phyloP scores from a whole-genome alignment of 1,139 yeast species.

The Meyerozyma guilliermondii region DNA sequence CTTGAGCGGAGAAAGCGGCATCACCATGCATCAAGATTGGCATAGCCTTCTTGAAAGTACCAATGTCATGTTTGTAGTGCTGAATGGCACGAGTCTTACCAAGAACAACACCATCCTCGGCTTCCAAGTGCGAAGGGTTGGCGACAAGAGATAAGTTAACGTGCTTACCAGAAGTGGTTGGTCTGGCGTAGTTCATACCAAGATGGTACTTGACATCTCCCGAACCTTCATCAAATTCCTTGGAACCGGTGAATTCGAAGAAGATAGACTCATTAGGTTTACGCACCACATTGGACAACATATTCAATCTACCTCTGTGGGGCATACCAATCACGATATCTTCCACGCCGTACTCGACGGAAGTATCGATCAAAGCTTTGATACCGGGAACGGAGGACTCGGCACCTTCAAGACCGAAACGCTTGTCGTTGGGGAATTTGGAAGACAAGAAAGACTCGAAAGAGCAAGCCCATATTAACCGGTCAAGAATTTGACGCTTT shows the following conservation, averaged over 20 bases:
- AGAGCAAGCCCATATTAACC: constrained; percentile 94
- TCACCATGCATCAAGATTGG: constrained; percentile 96
- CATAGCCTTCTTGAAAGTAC: constrained; percentile 80
- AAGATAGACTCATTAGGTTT: constrained; percentile 97
- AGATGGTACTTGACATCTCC: constrained; percentile 99
- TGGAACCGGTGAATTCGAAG: constrained; percentile 91
- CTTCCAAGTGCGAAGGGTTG: constrained; percentile 97
- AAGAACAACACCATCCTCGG: constrained; percentile 97
- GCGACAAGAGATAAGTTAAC: constrained; percentile 95
- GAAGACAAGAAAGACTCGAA: constrained; percentile 90
- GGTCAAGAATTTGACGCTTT: constrained; percentile 93
- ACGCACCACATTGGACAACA: constrained; percentile 96
- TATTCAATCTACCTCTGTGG: constrained; percentile 97
- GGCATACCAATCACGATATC: constrained; percentile 99
- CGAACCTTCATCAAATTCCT: constrained; percentile 83
- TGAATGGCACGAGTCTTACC: constrained; percentile 98
- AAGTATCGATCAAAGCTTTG: constrained; percentile 89
- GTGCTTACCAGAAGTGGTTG: constrained; percentile 96
- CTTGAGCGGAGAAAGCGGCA: constrained; percentile 98
- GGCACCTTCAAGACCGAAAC: constrained; percentile 98
- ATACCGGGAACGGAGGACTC: constrained; percentile 96
- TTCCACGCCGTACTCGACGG: constrained; percentile 91
- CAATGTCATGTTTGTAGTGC: constrained; percentile 84
- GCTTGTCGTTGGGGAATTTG: constrained; percentile 96
- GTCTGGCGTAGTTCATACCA: constrained; percentile 99